These are phyloP conservation scores for Gaertneriomyces sp. DNA, from an alignment of 192 early-diverging fungal species.

Conservation along the genomic window DNA sequence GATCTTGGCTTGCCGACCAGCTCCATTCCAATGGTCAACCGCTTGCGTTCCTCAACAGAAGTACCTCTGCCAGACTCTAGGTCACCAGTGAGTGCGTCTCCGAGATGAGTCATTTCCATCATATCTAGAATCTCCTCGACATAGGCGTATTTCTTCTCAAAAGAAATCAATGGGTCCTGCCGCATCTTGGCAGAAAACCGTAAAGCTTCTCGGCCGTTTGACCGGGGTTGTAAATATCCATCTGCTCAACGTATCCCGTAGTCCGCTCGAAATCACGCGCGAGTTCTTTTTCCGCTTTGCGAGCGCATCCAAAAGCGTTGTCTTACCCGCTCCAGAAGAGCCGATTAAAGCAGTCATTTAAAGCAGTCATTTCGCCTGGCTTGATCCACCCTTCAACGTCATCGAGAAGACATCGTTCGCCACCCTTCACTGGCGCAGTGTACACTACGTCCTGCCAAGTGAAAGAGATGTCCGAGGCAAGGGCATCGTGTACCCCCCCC, in stretches of 20 bases:
- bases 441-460: conserved; percentile 57
- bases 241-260: conserved; percentile 74
- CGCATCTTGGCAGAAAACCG: conserved; percentile 54
- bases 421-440: conserved; percentile 60
- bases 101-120: conserved; percentile 70
- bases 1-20: conserved; percentile 75
- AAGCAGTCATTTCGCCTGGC: conserved; percentile 72
- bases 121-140: conserved; percentile 74
- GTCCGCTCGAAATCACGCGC: conserved; percentile 31
- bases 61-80: conserved; percentile 72
- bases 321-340: conserved; percentile 45
- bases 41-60: conserved; percentile 83
- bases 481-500: too few relatives aligned
- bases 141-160: conserved; percentile 66
- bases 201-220: conserved; percentile 74
- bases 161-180: conserved; percentile 54
- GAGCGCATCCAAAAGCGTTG: conserved; percentile 46
- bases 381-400: conserved; percentile 67
- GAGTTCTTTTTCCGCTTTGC: conserved; percentile 51
- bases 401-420: conserved; percentile 63
- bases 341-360: conserved; percentile 73
- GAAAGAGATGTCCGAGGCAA: neutral
- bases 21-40: conserved; percentile 82
- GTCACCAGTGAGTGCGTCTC: conserved; percentile 71
- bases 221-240: conserved; percentile 41